Percentiles rank a stretch among this genome's conserved stretches.
Conservation (phyloP, 2,329 filamentous ascomycete species). For the Ophiostoma novo-ulmi region DNA sequence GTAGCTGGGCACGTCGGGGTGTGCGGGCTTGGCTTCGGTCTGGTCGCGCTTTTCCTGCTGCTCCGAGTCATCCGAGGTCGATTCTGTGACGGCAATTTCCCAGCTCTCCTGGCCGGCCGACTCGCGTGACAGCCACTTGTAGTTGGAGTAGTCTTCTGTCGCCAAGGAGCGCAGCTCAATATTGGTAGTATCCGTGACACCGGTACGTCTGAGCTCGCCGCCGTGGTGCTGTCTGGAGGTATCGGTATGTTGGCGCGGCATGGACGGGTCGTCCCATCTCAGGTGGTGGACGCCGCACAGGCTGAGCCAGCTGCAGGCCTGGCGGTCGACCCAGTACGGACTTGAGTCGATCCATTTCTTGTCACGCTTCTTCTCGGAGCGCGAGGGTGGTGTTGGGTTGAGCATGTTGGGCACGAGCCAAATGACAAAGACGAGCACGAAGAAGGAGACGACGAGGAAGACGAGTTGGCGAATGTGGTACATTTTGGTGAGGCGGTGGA, state of each 20-base stretch:
- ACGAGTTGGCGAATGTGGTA: slow-evolving; percentile 45
- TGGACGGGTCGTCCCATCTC: slow-evolving; percentile 51
- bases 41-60: not conserved
- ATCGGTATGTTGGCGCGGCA: slow-evolving; percentile 23
- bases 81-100: slow-evolving; percentile 28
- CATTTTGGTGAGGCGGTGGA: slow-evolving; percentile 34
- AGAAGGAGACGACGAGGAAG: slow-evolving; percentile 33
- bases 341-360: slow-evolving; percentile 65
- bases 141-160: slow-evolving; percentile 9
- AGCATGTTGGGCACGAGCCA: slow-evolving; percentile 51
- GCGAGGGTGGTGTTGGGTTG: slow-evolving; percentile 58
- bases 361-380: slow-evolving; percentile 58
- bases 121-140: slow-evolving; percentile 22
- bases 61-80: not conserved
- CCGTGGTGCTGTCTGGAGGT: slow-evolving; percentile 26
- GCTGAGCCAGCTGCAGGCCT: slow-evolving; percentile 71
- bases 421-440: slow-evolving; percentile 43
- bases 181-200: not conserved
- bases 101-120: slow-evolving; percentile 28
- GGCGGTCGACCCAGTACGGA: slow-evolving; percentile 68
- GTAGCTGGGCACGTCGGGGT: slow-evolving; percentile 62
- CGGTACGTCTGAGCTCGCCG: slow-evolving; percentile 22
- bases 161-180: slow-evolving; percentile 21
- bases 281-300: slow-evolving; percentile 75
- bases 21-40: not conserved